phyloP scores from a whole-genome alignment of 371 early-diverging fungal species.

The Fennellomyces sp. region DNA sequence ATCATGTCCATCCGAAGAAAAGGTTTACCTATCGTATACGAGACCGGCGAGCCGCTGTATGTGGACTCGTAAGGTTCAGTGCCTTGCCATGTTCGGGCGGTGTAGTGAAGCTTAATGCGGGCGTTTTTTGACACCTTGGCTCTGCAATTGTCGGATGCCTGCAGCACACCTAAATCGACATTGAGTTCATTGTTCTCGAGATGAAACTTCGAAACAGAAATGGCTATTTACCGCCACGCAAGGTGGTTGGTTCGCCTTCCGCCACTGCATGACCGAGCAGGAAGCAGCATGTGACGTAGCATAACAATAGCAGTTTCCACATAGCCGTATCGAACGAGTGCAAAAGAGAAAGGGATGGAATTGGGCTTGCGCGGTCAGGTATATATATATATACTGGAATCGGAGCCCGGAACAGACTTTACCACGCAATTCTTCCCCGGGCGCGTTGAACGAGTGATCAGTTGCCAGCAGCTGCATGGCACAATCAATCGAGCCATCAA shows the following conservation, averaged over 20 bases:
- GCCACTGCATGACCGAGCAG: not conserved
- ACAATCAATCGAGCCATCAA: no score
- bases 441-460: no score
- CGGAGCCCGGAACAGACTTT: no score
- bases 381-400: no score
- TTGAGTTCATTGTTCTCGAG: not conserved
- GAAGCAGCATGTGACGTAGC: not conserved
- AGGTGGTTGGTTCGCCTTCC: slow-evolving; percentile 27
- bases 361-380: no score
- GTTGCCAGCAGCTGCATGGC: no score
- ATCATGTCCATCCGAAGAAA: no score
- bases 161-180: slow-evolving; percentile 19
- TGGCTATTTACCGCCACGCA: slow-evolving; percentile 30
- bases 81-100: slow-evolving; percentile 33
- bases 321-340: not conserved
- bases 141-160: slow-evolving; percentile 23
- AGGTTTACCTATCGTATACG: slow-evolving; percentile 29
- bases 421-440: no score
- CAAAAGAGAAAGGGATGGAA: not conserved
- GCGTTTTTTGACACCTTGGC: slow-evolving; percentile 24
- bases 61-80: slow-evolving; percentile 36
- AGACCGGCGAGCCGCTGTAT: slow-evolving; percentile 15
- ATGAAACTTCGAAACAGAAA: not conserved
- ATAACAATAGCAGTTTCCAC: not conserved
- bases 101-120: slow-evolving; percentile 31